Evolutionary conservation across 1,284 basidiomycete genomes (phyloP).

Genomic region (Marasmius oreades): DNA sequence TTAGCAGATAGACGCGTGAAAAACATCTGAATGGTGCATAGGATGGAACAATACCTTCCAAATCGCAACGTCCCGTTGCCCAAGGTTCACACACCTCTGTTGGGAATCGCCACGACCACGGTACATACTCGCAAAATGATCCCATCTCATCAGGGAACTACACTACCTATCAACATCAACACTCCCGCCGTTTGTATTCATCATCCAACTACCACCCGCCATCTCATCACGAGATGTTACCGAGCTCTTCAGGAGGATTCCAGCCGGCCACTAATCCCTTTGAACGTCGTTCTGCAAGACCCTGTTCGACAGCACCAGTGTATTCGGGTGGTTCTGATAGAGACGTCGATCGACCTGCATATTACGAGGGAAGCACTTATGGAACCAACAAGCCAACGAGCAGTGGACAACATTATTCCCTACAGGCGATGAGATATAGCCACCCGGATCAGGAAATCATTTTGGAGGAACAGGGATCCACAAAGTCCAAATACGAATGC

Average conservation of each 20-base stretch:
- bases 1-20: neutral
- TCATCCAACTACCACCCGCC: constrained; percentile 1
- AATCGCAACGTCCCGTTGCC: neutral
- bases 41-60: neutral
- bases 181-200: neutral
- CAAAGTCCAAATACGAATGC: constrained; percentile 17
- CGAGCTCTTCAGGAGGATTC: neutral
- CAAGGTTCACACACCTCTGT: neutral
- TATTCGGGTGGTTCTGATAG: neutral
- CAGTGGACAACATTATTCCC: neutral
- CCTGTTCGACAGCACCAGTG: neutral
- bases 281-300: neutral
- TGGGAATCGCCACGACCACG: neutral
- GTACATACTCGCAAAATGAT: neutral
- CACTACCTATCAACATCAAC: constrained; percentile 3
- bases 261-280: neutral
- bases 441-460: neutral
- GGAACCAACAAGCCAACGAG: neutral
- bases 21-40: neutral
- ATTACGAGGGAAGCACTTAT: neutral
- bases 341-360: neutral
- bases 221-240: neutral
- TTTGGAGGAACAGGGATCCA: constrained; percentile 2
- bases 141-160: neutral
- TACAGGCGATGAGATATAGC: neutral